phyloP scores from a whole-genome alignment of 352 stramenopile genomes.

The Blastocystis sp. region DNA sequence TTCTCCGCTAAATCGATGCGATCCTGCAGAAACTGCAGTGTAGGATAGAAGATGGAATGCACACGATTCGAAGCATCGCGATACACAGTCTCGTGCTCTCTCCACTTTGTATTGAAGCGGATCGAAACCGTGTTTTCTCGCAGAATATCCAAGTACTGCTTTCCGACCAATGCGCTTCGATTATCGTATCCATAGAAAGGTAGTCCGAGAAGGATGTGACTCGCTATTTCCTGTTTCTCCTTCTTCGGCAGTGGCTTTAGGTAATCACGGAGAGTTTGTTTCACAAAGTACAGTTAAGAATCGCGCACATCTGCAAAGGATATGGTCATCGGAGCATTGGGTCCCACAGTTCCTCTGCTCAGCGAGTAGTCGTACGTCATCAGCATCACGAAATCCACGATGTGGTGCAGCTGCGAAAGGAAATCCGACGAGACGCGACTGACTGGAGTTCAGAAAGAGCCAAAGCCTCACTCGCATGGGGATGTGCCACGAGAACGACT shows the following conservation, averaged over 20 bases:
- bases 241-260: background rate
- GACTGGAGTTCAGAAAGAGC: background rate
- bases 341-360: background rate
- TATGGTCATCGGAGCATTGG: slow-evolving; percentile 48
- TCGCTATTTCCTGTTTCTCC: background rate
- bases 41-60: slow-evolving; percentile 24
- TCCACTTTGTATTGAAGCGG: background rate
- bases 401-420: background rate
- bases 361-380: slow-evolving; percentile 60
- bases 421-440: background rate
- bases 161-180: background rate
- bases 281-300: slow-evolving; percentile 13
- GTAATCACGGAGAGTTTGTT: background rate
- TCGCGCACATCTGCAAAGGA: background rate
- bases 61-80: background rate
- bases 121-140: background rate
- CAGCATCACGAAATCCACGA: slow-evolving; percentile 37
- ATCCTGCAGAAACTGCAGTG: slow-evolving; percentile 26
- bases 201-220: slow-evolving; percentile 19
- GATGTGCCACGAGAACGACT: slow-evolving; percentile 19
- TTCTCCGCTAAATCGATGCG: background rate
- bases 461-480: background rate
- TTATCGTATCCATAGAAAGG: slow-evolving; percentile 46
- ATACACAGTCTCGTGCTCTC: background rate
- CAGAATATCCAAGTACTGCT: background rate